Base-by-base conservation (phyloP, 1,284 basidiomycete species). In the Phlebopus sp. region DNA sequence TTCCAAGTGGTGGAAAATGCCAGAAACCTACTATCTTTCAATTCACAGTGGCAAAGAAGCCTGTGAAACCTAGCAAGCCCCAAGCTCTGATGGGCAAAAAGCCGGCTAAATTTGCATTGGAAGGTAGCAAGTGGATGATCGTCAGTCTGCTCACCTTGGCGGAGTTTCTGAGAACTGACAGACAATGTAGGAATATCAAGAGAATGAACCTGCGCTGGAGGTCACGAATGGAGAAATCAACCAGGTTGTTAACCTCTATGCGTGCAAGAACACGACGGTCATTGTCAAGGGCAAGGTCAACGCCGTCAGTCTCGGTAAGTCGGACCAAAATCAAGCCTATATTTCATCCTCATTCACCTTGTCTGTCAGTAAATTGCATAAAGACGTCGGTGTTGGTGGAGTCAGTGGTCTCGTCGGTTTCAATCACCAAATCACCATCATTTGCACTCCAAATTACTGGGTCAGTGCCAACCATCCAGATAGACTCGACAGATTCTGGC, bases 371-470 rank as follows among this genome's bases (percentile, higher is more conserved):
- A 44, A 92, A 92, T 63, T 97, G 93, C 72, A 81, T 76, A 41
- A 96, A 95, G 71, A 95, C 90, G 0, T 86, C 90, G 3, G 75
- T 99, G 21, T 80, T 98, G 18, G 78, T 98, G 30, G 92, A 97
- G 39, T 92, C 90, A 2, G 90, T 96, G 30, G 91, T 99, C 9
- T 93, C 97, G 6, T 84, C 87, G 2, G 74, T 96, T 50, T 85
- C 89, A 9, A 77, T 99, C 38, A 98, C 93, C 25, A 86, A 84
- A 52, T 97, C 92, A 0, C 92, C 93, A 0, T 94, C 91, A 2
- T 99, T 99, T 71, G 84, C 87, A 13, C 75, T 97, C 32, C 96
- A 99, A 70, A 86, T 99, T 57, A 91, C 88, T 0, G 96, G 96
- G 21, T 71, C 77, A 2, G 88, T 89, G 23, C 96, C 96, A 2